phyloP scores from a whole-genome alignment of 2,329 filamentous ascomycete species.

The Trichoderma lentiforme region DNA sequence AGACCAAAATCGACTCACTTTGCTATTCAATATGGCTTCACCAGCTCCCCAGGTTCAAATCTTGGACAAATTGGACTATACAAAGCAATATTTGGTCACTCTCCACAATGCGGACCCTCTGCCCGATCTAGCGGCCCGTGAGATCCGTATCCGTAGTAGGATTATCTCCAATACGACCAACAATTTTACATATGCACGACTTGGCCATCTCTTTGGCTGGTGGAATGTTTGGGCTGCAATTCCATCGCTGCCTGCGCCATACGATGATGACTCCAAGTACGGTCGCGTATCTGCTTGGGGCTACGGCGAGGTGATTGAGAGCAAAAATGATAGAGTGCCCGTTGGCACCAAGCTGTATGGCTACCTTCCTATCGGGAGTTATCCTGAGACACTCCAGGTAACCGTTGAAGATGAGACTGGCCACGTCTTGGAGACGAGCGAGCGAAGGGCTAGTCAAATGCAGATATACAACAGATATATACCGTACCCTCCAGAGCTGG shows the following conservation, averaged over 20 bases:
- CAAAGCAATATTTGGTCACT: neutral
- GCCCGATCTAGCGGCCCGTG: neutral
- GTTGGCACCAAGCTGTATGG: slow-evolving; percentile 1
- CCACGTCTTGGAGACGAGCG: neutral
- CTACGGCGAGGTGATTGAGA: slow-evolving; percentile 7
- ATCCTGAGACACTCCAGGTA: slow-evolving; percentile 1
- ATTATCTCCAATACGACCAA: neutral
- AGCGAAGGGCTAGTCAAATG: slow-evolving; percentile 1
- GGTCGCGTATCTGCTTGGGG: slow-evolving; percentile 3
- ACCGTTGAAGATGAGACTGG: slow-evolving; percentile 1
- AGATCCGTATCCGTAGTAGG: neutral
- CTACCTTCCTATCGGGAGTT: slow-evolving; percentile 3
- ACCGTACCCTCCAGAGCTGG: neutral
- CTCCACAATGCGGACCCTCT: neutral
- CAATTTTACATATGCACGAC: neutral
- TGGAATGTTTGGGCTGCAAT: neutral
- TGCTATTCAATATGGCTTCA: neutral
- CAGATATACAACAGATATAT: neutral
- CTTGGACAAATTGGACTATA: neutral
- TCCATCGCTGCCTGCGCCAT: neutral
- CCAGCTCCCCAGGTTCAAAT: neutral
- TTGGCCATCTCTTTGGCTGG: neutral
- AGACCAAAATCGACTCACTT: neutral
- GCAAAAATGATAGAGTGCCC: neutral
- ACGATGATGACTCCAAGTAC: neutral